A percentile compares a stretch with the other conserved stretches of the same genome.
Conservation (phyloP, 371 early-diverging fungal genomes). For the Syncephalastrum sp. region DNA sequence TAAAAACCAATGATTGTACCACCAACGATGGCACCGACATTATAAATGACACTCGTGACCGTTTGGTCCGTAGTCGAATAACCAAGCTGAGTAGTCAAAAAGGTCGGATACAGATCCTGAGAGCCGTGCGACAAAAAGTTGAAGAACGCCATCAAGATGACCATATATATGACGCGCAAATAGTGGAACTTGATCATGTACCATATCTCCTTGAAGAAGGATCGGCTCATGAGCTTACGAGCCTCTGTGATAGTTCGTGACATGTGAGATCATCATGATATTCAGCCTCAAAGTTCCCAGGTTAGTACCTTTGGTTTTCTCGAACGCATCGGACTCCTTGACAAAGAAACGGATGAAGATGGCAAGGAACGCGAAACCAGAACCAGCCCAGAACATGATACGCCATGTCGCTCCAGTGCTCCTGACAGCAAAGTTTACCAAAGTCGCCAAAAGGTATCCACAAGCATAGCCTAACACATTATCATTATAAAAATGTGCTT, state of each 20-base stretch:
- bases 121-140: conserved; percentile 67
- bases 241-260: conserved; percentile 3
- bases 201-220: conserved; percentile 34
- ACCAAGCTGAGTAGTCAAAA: conserved; percentile 50
- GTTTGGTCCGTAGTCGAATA: conserved; percentile 50
- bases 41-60: conserved; percentile 54
- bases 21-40: conserved; percentile 65
- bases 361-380: conserved; percentile 55
- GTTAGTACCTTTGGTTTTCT: conserved; percentile 22
- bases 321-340: conserved; percentile 60
- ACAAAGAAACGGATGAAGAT: conserved; percentile 58
- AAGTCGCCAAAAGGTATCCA: conserved; percentile 61
- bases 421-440: conserved; percentile 53
- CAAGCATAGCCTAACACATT: conserved; percentile 46
- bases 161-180: conserved; percentile 52
- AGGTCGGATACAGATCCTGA: conserved; percentile 71
- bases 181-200: conserved; percentile 47
- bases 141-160: conserved; percentile 57
- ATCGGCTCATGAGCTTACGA: conserved; percentile 21
- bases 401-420: conserved; percentile 55
- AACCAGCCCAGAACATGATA: conserved; percentile 65
- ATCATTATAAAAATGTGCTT: background rate
- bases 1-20: conserved; percentile 59
- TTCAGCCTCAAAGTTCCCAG: too few species aligned
- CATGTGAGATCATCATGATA: too few species aligned